Conservation (phyloP, 208 protist species). For the Acanthamoeba triangularis region DNA sequence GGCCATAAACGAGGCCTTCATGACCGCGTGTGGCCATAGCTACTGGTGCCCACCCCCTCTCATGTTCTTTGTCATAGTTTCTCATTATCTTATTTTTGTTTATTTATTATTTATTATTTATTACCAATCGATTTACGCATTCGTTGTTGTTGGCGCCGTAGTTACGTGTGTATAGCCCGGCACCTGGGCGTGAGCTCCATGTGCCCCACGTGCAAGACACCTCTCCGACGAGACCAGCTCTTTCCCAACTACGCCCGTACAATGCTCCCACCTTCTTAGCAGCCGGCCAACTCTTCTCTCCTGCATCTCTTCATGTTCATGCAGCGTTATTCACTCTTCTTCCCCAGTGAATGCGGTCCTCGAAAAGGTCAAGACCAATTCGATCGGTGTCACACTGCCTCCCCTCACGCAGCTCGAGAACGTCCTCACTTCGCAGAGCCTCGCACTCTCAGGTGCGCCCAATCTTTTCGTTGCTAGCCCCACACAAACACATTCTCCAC, state of each 20-base stretch:
- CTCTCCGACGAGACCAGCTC: constrained; percentile 47
- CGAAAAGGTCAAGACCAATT: constrained; percentile 61
- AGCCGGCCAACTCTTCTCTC: background rate
- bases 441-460: constrained; percentile 26
- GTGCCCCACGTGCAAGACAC: constrained; percentile 70
- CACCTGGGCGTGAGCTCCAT: background rate
- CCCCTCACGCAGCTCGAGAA: constrained; percentile 43
- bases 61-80: background rate
- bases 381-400: background rate
- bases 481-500: background rate
- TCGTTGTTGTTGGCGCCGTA: background rate
- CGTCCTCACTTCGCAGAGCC: background rate
- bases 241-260: constrained; percentile 72
- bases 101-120: constrained; percentile 1
- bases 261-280: background rate
- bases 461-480: background rate
- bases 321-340: background rate
- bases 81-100: constrained; percentile 13
- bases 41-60: constrained; percentile 23
- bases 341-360: constrained; percentile 62
- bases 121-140: background rate
- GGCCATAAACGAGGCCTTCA: constrained; percentile 57
- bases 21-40: constrained; percentile 69
- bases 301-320: background rate
- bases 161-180: constrained; percentile 50